Base-by-base conservation (phyloP, 2,329 filamentous ascomycete species). In the Hypomyces perniciosus region DNA sequence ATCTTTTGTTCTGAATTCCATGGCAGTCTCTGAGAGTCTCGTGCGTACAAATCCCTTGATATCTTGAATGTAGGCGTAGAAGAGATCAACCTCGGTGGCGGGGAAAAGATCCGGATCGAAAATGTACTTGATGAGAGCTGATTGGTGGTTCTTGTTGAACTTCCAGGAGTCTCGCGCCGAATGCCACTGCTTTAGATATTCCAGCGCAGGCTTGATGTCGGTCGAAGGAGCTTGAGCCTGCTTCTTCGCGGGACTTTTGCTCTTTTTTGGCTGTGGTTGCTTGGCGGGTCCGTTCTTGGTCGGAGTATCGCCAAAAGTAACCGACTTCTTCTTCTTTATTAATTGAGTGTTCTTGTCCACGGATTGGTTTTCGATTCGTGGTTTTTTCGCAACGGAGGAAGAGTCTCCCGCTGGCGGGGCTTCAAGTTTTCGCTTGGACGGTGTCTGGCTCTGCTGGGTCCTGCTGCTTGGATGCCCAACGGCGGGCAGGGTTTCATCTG, bases 71-170 rank as follows among this genome's bases (percentile, higher is more conserved):
- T 96, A 97, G 46, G 81, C 77, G 63, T 86, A 81, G 39, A 96
- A 81, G 26, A 83, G 76, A 43, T 79, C 71, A 52, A 88, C 83
- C 68, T 92, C 81, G 53, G 78, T 72, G 12, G 83, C 71, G 1
- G 90, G 88, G 40, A 96, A 80, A 55, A 80, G 79, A 59, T 83
- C 80, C 57, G 83, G 71, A 58, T 88, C 83, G 65, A 95, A 88
- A 42, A 87, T 72, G 72, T 95, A 84, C 67, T 93, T 92, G 64
- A 96, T 80, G 9, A 96, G 75, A 59, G 88, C 82, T 48, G 85
- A 88, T 68, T 96, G 91, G 64, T 90, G 83, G 60, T 90, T 91
- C 72, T 96, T 96, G 74, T 95, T 95, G 75, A 96, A 97, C 68
- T 96, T 96, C 92, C 92, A 97, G 59, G 75, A 76, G 8, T 78